Percentiles rank a stretch among this genome's conserved stretches.
Conservation (phyloP, 768 basidiomycete genomes). For the Daedaleopsis sinensis region DNA sequence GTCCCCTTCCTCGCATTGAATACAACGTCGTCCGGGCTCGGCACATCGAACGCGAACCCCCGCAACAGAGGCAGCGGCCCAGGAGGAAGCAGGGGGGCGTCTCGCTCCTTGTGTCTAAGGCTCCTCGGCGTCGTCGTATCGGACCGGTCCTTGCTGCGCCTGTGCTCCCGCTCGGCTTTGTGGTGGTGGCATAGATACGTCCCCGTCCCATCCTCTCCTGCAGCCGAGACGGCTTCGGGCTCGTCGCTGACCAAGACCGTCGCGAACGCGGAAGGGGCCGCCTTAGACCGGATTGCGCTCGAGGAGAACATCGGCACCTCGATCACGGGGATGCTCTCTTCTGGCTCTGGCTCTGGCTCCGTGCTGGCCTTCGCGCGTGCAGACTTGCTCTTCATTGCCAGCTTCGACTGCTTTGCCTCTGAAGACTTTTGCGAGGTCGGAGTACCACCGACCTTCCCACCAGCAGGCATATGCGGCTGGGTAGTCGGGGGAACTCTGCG, state of each 20-base stretch:
- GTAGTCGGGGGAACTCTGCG: slow-evolving; percentile 27
- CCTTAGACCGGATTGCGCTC: slow-evolving; percentile 58
- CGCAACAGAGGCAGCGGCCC: slow-evolving; percentile 36
- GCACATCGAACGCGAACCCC: slow-evolving; percentile 73
- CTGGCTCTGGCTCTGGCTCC: slow-evolving; percentile 43
- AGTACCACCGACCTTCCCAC: slow-evolving; percentile 3
- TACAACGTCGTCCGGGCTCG: slow-evolving; percentile 92
- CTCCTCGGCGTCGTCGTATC: slow-evolving; percentile 5
- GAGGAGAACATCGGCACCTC: slow-evolving; percentile 62
- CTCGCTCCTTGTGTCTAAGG: slow-evolving; percentile 8
- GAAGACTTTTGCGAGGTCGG: slow-evolving; percentile 21
- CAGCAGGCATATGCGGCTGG: slow-evolving; percentile 14
- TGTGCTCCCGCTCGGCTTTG: slow-evolving; percentile 7
- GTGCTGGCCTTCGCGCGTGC: slow-evolving; percentile 48
- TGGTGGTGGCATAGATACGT: slow-evolving; percentile 5
- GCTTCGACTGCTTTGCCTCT: slow-evolving; percentile 62
- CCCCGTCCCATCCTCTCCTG: slow-evolving; percentile 7
- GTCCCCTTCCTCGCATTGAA: slow-evolving; percentile 81
- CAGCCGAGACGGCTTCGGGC: slow-evolving; percentile 23
- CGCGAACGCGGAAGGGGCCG: slow-evolving; percentile 62
- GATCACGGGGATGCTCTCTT: slow-evolving; percentile 32
- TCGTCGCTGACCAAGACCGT: slow-evolving; percentile 68
- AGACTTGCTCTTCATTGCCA: slow-evolving; percentile 74
- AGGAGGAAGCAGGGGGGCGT: slow-evolving; percentile 35
- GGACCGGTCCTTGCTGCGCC: slow-evolving; percentile 21